Conservation (phyloP, 345 rosid genomes). For the Eutrema japonicum region DNA sequence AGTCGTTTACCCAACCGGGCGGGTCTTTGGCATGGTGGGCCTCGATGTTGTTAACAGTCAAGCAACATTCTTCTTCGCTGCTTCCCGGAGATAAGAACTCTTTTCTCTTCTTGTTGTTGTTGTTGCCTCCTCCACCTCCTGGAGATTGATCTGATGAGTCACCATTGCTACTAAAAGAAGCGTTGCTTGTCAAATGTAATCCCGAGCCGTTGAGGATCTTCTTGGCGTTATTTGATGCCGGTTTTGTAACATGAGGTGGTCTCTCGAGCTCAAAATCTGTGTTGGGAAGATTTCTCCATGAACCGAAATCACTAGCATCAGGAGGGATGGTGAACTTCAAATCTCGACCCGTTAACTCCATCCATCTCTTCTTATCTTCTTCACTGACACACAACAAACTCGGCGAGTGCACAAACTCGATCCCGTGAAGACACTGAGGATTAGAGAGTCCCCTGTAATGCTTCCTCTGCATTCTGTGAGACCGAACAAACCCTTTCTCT, state of each 20-base stretch:
- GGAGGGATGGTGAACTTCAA: conserved; percentile 71
- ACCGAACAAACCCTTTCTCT: conserved; percentile 92
- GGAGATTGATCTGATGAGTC: conserved; percentile 77
- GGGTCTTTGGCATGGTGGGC: conserved; percentile 61
- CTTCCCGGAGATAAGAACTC: conserved; percentile 74
- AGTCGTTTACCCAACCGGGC: conserved; percentile 68
- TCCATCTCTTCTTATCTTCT: conserved; percentile 91
- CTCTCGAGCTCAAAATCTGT: conserved; percentile 90
- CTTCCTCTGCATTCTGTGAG: conserved; percentile 98
- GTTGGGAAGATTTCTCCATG: conserved; percentile 94
- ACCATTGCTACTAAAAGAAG: conserved; percentile 66
- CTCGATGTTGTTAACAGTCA: conserved; percentile 53
- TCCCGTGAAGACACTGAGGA: conserved; percentile 94
- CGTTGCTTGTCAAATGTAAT: conserved; percentile 73
- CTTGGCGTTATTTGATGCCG: conserved; percentile 54
- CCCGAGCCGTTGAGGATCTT: conserved; percentile 82
- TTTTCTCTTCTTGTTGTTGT: conserved; percentile 62
- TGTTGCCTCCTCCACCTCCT: conserved; percentile 41
- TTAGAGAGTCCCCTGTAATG: conserved; percentile 97
- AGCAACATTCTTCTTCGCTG: conserved; percentile 66
- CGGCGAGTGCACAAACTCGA: conserved; percentile 86
- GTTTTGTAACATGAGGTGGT: conserved; percentile 57
- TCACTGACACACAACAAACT: conserved; percentile 71
- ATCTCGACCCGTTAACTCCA: conserved; percentile 90
- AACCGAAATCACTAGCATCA: conserved; percentile 91